Evolutionary conservation across 2,329 filamentous ascomycete species (phyloP).

Genomic region (Fusarium sp.): DNA sequence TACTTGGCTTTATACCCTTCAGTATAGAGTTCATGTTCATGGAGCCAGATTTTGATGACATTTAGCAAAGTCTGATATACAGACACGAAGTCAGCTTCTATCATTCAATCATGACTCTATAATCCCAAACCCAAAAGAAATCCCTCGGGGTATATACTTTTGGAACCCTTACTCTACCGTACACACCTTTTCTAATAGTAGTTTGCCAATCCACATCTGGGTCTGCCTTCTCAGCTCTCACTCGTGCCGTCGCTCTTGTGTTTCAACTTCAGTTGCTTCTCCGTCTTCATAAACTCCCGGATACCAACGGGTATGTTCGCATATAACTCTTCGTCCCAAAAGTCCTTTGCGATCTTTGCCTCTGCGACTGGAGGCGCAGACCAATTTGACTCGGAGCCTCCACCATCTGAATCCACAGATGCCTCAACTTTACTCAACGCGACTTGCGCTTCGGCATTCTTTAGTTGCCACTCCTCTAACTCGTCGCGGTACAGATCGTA

Average conservation of each 20-base stretch:
- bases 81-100: slow-evolving; percentile 21
- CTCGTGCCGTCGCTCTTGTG: slow-evolving; percentile 70
- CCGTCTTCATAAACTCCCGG: slow-evolving; percentile 95
- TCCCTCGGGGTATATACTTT: slow-evolving; percentile 39
- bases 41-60: background rate
- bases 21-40: background rate
- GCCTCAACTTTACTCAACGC: slow-evolving; percentile 59
- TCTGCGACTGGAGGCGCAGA: slow-evolving; percentile 49
- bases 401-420: slow-evolving; percentile 85
- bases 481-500: slow-evolving; percentile 95
- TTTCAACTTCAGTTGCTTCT: slow-evolving; percentile 87
- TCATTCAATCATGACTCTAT: slow-evolving; percentile 43
- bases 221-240: slow-evolving; percentile 52
- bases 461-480: slow-evolving; percentile 85
- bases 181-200: slow-evolving; percentile 6
- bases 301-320: slow-evolving; percentile 90
- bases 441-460: slow-evolving; percentile 72
- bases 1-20: background rate
- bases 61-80: background rate
- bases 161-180: background rate
- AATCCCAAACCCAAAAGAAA: slow-evolving; percentile 19
- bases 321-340: slow-evolving; percentile 78
- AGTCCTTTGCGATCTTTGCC: slow-evolving; percentile 62
- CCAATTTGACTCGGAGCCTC: slow-evolving; percentile 80
- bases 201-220: background rate